Base-by-base conservation (phyloP, 331 rosid species). In the Malus hybrid region DNA sequence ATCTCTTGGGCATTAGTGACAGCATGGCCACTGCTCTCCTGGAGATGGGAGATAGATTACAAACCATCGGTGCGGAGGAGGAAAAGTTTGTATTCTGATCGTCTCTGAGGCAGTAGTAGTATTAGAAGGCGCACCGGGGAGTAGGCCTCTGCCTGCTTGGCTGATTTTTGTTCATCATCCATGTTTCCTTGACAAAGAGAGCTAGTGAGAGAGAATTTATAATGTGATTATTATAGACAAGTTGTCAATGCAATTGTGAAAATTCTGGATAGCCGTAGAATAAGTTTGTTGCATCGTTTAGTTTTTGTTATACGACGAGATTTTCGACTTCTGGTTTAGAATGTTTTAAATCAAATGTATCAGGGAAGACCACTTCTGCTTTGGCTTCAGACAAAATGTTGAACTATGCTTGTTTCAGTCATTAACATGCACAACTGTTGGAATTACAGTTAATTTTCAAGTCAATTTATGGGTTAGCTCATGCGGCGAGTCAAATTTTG, bases 1-100 rank as follows among this genome's bases (percentile, higher is more conserved):
- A 82, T 82, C 90, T 95, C 71, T 71, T 95, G 81, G 99, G 93
- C 81, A 92, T 95, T 79, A 85, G 68, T 68, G 99, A 95, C 70
- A 81, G 97, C 13, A 84, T 86, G 10, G 97, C 98, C 5, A 85
- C 87, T 70, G 75, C 96, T 10, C 91, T 95, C 24, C 68, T 67
- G 63, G 97, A 95, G 75, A 78, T 60, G 67, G 97, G 93, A 64
- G 98, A 92, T 82, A 76, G 86, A 77, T 82, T 86, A 57, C 77
- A 75, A 39, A 13, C 91, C 70, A 14, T 57, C 30, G 76, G 79
- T 3, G 86, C 87, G 2, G 99, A 86, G 84, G 98, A 91, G 83
- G 97, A 92, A 73, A 84, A 92, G 62, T 95, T 95, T 79, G 98
- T 89, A 29, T 95, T 95, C 82, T 95, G 75, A 84, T 57, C 65